Evolutionary conservation across 495 filamentous ascomycete species (phyloP), one percentile per base, ranked within the genome.

Genomic region (Aspergillus asperescens): DNA sequence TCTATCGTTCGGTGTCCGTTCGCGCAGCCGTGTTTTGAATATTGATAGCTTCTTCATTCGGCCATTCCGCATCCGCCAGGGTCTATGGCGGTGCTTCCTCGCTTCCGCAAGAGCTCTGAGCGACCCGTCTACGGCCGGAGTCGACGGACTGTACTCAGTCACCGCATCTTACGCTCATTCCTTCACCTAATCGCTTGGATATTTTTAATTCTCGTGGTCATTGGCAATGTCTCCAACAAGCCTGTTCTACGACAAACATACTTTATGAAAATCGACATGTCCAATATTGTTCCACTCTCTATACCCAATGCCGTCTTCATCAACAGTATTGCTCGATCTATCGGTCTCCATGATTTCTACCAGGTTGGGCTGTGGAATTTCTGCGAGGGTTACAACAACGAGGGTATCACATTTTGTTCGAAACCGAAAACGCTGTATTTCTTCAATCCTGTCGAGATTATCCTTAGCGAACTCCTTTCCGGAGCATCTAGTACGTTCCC

Each of bases 281-380:
- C 84, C 66, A 78, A 93, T 57, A 86, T 97, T 62, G 84, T 96
- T 47, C 89, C 89, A 0, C 66, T 77, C 7, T 81, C 79, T 5
- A 81, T 89, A 13, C 88, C 89, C 19, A 87, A 90, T 60, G 85
- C 83, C 22, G 71, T 71, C 5, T 74, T 95, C 10, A 86, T 95
- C 70, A 95, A 95, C 71, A 85, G 77, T 48, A 89, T 96, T 51
- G 90, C 90, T n/a, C 87, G 86, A 34, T 85, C 85, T 9, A 78
- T 97, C 42, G 91, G 91, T 6, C 74, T 96, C 15, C 88, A 94
- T 58, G 91, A 96, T 69, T 97, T 93, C 70, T 97, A 97, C 65
- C 84, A 88, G 60, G 89, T 95, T 29, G 91, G 91, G 5, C 66
- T 96, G 10, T 96, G 90, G 90, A 83, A 80, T 29, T 95, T 85